Evolutionary conservation across 495 filamentous ascomycete genomes (phyloP).

Genomic region (Zalerion maritima): DNA sequence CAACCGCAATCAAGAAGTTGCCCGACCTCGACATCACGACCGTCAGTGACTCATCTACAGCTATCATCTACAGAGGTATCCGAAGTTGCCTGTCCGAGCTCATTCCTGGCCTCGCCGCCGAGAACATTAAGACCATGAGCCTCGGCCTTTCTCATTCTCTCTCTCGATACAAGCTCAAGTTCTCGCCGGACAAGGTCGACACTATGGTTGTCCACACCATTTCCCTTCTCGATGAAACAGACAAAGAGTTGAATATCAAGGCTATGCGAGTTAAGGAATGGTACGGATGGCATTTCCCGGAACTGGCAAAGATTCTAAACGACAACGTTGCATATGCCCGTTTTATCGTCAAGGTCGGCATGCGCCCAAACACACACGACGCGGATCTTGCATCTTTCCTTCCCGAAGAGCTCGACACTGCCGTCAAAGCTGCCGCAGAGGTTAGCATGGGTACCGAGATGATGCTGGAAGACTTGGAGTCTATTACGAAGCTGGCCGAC

Average conservation of each 20-base stretch:
- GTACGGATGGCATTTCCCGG: conserved; percentile 99
- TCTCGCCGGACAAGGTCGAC: conserved; percentile 97
- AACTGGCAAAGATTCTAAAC: conserved; percentile 90
- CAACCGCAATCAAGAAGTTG: conserved; percentile 82
- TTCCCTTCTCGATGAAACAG: conserved; percentile 80
- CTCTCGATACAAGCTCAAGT: conserved; percentile 97
- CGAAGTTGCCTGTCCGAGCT: conserved; percentile 78
- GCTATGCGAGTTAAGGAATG: conserved; percentile 99
- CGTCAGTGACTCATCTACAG: conserved; percentile 73
- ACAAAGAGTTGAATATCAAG: conserved; percentile 97
- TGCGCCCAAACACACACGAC: conserved; percentile 59
- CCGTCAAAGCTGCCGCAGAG: conserved; percentile 87
- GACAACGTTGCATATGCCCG: conserved; percentile 92
- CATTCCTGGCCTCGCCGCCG: conserved; percentile 73
- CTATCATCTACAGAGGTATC: conserved; percentile 85
- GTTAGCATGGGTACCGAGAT: conserved; percentile 98
- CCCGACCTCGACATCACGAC: conserved; percentile 71
- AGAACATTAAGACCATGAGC: conserved; percentile 81
- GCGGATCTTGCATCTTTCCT: conserved; percentile 82
- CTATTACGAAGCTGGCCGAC: conserved; percentile 79
- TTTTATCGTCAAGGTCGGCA: conserved; percentile 75
- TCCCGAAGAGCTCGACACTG: conserved; percentile 86
- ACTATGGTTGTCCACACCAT: conserved; percentile 99
- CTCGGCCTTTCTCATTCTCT: conserved; percentile 93
- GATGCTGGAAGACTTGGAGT: conserved; percentile 71